phyloP scores from a whole-genome alignment of 148 eudicot genomes.

The Cornus florida region DNA sequence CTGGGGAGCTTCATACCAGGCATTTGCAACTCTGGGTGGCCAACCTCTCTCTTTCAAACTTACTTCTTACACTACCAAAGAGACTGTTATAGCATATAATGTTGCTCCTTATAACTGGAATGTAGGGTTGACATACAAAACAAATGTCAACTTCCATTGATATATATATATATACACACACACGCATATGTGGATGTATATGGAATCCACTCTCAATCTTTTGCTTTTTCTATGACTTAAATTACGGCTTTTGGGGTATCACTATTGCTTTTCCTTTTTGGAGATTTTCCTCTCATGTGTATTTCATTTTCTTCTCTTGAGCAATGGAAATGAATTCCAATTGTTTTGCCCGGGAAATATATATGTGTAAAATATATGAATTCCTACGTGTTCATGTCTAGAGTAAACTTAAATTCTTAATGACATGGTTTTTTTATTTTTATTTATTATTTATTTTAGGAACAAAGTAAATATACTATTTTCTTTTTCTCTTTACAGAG shows the following conservation, averaged over 20 bases:
- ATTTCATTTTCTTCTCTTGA: neutral
- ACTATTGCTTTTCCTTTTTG: neutral
- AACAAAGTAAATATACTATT: no score
- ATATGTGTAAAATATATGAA: no score
- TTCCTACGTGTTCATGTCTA: no score
- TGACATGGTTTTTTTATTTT: no score
- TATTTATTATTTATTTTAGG: no score
- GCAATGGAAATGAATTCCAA: neutral
- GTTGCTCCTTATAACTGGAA: constrained; percentile 65
- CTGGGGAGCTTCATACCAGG: constrained; percentile 94
- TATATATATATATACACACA: no score
- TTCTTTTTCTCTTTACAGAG: no score
- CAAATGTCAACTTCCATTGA: constrained; percentile 55
- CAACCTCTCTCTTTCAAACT: constrained; percentile 68
- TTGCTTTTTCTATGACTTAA: neutral
- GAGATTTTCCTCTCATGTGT: neutral
- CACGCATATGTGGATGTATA: no score
- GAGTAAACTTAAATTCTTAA: no score
- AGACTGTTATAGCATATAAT: constrained; percentile 47
- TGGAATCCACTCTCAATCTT: no score
- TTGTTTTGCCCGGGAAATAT: no score
- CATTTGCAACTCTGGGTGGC: constrained; percentile 63
- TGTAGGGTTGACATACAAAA: constrained; percentile 47
- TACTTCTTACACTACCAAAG: constrained; percentile 43
- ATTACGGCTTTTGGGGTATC: neutral